Base-by-base conservation (phyloP, 345 rosid species). In the Lepidium didymum region DNA sequence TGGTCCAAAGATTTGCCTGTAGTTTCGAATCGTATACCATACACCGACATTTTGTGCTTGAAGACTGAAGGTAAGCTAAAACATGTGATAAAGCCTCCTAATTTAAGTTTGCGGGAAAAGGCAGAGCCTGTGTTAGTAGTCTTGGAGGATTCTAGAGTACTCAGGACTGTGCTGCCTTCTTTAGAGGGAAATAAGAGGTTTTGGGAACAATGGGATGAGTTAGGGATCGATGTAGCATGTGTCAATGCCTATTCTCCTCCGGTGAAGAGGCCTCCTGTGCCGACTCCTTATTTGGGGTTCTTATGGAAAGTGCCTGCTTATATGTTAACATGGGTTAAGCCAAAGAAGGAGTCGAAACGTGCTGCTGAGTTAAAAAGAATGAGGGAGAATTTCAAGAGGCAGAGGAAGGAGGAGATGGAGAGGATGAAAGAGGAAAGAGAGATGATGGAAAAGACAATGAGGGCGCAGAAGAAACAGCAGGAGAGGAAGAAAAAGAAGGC, bases 211-310 rank as follows among this genome's bases (percentile, higher is more conserved):
- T 92, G 98, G 96, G 86, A 83, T 65, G 83, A 81, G 78, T 80
- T 87, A 67, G 80, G 78, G 55, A 75, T 92, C 9, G 95, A 86
- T 73, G 45, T 82, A 40, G 49, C 76, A 4, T 89, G 91, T 72
- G 89, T 92, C 18, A 92, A 92, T 70, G 87, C 96, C 0, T 92
- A 84, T 74, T 63, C 80, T 1, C 98, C 98, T 77, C 95, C 96
- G 3, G 72, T 89, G 66, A 92, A 86, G 84, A 89, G 56, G 74
- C 89, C 90, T 1, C 87, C 85, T 46, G 56, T 87, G 50, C 96
- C 98, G 5, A 37, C 76, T 51, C 89, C 95, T 6, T 92, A 86
- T 81, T 70, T 92, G 64, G 92, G 95, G 43, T 82, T 92, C 77
- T 69, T 89, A 36, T 82, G 87, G 94, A 82, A 52, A 43, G 84